Evolutionary conservation across 768 basidiomycete species (phyloP).

Genomic region (Tulasnella sp.): DNA sequence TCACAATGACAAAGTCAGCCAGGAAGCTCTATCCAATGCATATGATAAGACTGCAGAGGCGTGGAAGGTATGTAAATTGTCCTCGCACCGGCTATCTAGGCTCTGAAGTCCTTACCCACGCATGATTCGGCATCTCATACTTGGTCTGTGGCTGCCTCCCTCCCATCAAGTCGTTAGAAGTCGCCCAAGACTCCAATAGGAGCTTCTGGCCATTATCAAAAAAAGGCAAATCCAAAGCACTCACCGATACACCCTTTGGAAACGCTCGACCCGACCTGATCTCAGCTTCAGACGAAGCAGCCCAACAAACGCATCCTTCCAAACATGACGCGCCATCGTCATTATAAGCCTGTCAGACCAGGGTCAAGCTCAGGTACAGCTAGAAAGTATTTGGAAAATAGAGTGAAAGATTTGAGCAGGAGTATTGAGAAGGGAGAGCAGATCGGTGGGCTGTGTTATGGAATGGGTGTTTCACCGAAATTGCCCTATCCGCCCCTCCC

Average conservation of each 20-base stretch:
- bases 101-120: constrained; percentile 17
- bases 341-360: constrained; percentile 6
- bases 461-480: no score
- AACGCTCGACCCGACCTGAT: constrained; percentile 17
- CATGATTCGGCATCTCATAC: constrained; percentile 42
- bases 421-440: not conserved
- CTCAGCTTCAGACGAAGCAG: constrained; percentile 10
- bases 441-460: constrained; percentile 14
- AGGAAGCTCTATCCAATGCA: constrained; percentile 31
- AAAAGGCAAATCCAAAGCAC: not conserved
- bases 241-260: not conserved
- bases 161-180: constrained; percentile 3
- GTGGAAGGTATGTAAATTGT: constrained; percentile 29
- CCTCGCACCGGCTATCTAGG: not conserved
- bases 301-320: constrained; percentile 17
- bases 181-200: not conserved
- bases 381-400: not conserved
- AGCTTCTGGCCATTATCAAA: not conserved
- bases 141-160: constrained; percentile 50
- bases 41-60: constrained; percentile 43
- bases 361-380: not conserved
- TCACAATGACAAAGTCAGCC: constrained; percentile 40
- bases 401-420: not conserved
- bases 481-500: no score
- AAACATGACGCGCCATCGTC: constrained; percentile 15